These are phyloP conservation scores for Mycena citricolor DNA, from an alignment of 1,284 basidiomycete genomes.

Conservation along the genomic window DNA sequence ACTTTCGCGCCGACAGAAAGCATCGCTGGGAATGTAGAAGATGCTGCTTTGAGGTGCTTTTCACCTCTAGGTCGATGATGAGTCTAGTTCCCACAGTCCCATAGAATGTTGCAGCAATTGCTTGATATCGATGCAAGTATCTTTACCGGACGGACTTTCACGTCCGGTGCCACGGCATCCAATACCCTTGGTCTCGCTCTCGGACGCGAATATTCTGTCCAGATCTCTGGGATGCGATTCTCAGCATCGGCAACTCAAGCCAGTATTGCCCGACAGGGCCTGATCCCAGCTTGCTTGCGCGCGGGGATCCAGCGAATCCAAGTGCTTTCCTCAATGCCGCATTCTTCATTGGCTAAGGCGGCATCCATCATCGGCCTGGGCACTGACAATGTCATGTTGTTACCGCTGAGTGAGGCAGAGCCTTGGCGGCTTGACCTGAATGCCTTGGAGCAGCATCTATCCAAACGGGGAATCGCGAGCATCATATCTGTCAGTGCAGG, in stretches of 20 bases:
- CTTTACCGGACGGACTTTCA: constrained; percentile 17
- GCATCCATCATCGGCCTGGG: constrained; percentile 17
- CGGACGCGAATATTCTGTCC: constrained; percentile 17
- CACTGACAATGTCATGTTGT: constrained; percentile 1
- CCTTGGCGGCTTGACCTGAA: constrained; percentile 19
- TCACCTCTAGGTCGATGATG: not conserved
- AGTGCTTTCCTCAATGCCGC: constrained; percentile 15
- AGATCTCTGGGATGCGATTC: constrained; percentile 12
- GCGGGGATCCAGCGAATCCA: constrained; percentile 18
- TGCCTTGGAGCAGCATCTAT: constrained; percentile 9
- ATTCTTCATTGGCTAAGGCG: constrained; percentile 19
- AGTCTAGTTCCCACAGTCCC: not conserved
- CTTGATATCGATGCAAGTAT: constrained; percentile 6
- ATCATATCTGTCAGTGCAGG: constrained; percentile 21
- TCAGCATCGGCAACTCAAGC: constrained; percentile 4
- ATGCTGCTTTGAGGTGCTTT: constrained; percentile 12
- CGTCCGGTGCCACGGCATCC: constrained; percentile 18
- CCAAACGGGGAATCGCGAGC: constrained; percentile 1
- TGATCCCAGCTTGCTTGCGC: constrained; percentile 9
- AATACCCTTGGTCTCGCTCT: constrained; percentile 18
- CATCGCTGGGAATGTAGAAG: constrained; percentile 12
- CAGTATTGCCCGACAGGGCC: constrained; percentile 16
- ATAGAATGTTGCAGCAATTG: constrained; percentile 18
- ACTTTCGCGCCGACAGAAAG: constrained; percentile 11
- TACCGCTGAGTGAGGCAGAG: constrained; percentile 17